Conservation (phyloP, 192 early-diverging fungal genomes). For the Mortierella alpina region DNA sequence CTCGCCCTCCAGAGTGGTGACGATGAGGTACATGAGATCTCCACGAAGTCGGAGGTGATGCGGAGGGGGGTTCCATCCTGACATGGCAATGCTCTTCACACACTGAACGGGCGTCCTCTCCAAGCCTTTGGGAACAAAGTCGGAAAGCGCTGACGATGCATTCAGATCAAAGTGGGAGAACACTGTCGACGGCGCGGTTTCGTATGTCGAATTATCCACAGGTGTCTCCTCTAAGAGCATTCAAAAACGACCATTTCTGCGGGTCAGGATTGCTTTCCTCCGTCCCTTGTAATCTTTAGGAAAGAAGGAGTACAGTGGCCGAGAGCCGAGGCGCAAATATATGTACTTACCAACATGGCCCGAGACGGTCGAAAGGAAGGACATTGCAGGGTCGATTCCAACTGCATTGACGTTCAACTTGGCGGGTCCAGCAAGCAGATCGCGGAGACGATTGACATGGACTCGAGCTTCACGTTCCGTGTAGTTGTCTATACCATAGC, state of each 20-base stretch:
- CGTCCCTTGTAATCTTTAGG: slow-evolving; percentile 7
- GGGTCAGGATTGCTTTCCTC: slow-evolving; percentile 17
- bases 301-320: not conserved
- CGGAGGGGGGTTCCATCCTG: slow-evolving; percentile 95
- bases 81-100: slow-evolving; percentile 79
- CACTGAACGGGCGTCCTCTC: slow-evolving; percentile 69
- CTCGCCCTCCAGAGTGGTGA: slow-evolving; percentile 87
- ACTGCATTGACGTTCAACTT: slow-evolving; percentile 62
- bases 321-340: slow-evolving; percentile 3
- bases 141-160: slow-evolving; percentile 56
- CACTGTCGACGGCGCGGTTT: slow-evolving; percentile 57
- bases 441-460: slow-evolving; percentile 89
- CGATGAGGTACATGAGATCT: slow-evolving; percentile 93
- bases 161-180: slow-evolving; percentile 64
- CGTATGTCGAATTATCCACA: slow-evolving; percentile 47
- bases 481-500: slow-evolving; percentile 71
- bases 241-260: not conserved
- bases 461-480: slow-evolving; percentile 93
- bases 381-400: slow-evolving; percentile 79
- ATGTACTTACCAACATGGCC: slow-evolving; percentile 64
- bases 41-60: slow-evolving; percentile 76
- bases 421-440: slow-evolving; percentile 83
- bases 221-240: slow-evolving; percentile 24
- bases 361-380: slow-evolving; percentile 75
- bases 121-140: slow-evolving; percentile 67